Evolutionary conservation across 352 stramenopile species (phyloP).

Genomic region (Pythium dissotocum): DNA sequence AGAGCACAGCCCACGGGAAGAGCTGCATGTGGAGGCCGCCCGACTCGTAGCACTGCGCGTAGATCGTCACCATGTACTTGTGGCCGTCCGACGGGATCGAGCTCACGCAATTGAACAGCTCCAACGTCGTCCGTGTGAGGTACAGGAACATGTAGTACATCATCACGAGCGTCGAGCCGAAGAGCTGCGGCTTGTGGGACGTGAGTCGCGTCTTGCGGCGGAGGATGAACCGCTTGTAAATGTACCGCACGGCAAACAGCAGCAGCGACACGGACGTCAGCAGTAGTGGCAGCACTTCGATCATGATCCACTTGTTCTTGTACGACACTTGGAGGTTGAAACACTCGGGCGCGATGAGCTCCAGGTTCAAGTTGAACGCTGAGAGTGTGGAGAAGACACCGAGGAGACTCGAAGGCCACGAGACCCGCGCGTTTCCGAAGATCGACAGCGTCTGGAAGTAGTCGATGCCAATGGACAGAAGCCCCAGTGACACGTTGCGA

Average conservation of each 20-base stretch:
- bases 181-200: constrained; percentile 65
- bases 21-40: constrained; percentile 62
- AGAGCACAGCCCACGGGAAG: constrained; percentile 59
- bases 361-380: constrained; percentile 85
- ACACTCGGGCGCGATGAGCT: constrained; percentile 82
- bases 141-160: constrained; percentile 86
- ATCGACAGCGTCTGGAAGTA: constrained; percentile 88
- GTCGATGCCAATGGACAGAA: constrained; percentile 82
- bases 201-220: constrained; percentile 55
- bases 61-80: constrained; percentile 74
- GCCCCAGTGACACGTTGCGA: constrained; percentile 64
- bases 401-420: constrained; percentile 66
- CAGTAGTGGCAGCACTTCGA: constrained; percentile 56
- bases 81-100: constrained; percentile 66
- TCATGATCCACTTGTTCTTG: constrained; percentile 68
- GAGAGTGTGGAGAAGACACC: constrained; percentile 66
- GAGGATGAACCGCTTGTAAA: constrained; percentile 58
- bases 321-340: constrained; percentile 74
- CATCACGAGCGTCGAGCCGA: constrained; percentile 74
- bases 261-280: constrained; percentile 43
- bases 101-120: constrained; percentile 76
- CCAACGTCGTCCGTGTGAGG: constrained; percentile 68
- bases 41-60: constrained; percentile 57
- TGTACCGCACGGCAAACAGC: constrained; percentile 54
- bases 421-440: constrained; percentile 67